Base-by-base conservation (phyloP, 768 basidiomycete genomes). In the Macrolepiota fuliginosa region DNA sequence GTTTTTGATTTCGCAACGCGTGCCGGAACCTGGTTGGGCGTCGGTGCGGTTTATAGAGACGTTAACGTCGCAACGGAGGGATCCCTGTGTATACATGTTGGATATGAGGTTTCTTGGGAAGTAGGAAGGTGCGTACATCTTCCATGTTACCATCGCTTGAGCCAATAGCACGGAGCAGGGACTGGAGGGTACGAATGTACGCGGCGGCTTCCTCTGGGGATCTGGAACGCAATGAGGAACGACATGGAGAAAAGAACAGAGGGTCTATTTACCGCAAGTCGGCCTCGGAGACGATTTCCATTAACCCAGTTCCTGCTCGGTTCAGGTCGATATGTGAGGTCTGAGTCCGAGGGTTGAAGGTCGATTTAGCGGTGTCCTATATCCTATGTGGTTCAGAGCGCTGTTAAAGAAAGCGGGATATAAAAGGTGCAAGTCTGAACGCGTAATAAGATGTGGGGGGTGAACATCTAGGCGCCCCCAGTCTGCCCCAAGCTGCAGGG, bases 91-190 rank as follows among this genome's bases (percentile, higher is more conserved):
- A 57, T 45, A 24, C n/a, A 29, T 40, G 37, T 45, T 64, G 24
- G 22, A 51, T 32, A 2, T 32, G 12, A 24, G n/a, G 19, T 5
- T 36, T 24, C 25, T 46, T 7, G 47, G 45, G 22, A 40, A 59
- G 49, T 15, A 32, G 35, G 11, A 27, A 37, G 50, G 35, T n/a
- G 67, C 74, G 51, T 66, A 92, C 96, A 73, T 94, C 88, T 67
- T 99, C 97, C 97, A 98, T 98, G 69, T 96, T 96, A 1, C 93
- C 95, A 70, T 96, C 94, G 64, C 94, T 94, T 0, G 92, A 87
- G 0, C 93, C 94, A 2, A 96, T 79, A 15, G 91, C 82, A 17
- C 96, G 83, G 7, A 98, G 76, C 17, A 97, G 69, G 3, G 87
- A 82, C 70, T 97, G 95, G 1, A 99, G 77, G 9, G 88, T 81